phyloP scores from a whole-genome alignment of 495 filamentous ascomycete genomes.

The Chaetomium tenue region DNA sequence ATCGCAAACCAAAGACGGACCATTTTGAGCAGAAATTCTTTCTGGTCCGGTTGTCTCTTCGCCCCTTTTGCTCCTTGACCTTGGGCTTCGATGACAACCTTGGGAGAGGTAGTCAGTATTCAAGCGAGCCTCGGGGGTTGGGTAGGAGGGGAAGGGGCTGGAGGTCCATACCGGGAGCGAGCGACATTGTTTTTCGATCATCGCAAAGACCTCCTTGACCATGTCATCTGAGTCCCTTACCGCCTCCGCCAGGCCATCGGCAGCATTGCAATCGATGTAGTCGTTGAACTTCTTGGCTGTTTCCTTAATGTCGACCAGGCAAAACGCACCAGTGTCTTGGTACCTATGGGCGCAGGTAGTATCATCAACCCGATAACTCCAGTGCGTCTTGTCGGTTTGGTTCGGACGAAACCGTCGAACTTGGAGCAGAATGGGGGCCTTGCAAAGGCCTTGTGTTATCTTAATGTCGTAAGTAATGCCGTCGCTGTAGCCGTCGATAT shows the following conservation, averaged over 20 bases:
- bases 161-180: slow-evolving; percentile 23
- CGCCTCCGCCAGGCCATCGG: slow-evolving; percentile 24
- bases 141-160: no score
- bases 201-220: slow-evolving; percentile 26
- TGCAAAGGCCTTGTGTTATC: slow-evolving; percentile 36
- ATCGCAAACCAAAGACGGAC: slow-evolving; percentile 46
- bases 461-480: slow-evolving; percentile 29
- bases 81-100: not conserved
- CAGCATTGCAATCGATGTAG: slow-evolving; percentile 36
- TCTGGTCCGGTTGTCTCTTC: slow-evolving; percentile 13
- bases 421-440: slow-evolving; percentile 31
- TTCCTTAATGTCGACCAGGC: slow-evolving; percentile 36
- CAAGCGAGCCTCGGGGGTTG: not conserved
- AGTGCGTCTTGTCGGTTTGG: slow-evolving; percentile 32
- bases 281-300: slow-evolving; percentile 35
- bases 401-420: slow-evolving; percentile 39
- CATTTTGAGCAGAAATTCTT: slow-evolving; percentile 32
- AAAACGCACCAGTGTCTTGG: slow-evolving; percentile 36
- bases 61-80: not conserved
- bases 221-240: slow-evolving; percentile 20
- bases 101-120: no score
- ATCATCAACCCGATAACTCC: slow-evolving; percentile 32
- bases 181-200: slow-evolving; percentile 26
- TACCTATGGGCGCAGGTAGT: slow-evolving; percentile 3
- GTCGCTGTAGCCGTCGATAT: slow-evolving; percentile 36